These are phyloP conservation scores for Galerina marginata DNA, from an alignment of 768 basidiomycete species.

Conservation along the genomic window DNA sequence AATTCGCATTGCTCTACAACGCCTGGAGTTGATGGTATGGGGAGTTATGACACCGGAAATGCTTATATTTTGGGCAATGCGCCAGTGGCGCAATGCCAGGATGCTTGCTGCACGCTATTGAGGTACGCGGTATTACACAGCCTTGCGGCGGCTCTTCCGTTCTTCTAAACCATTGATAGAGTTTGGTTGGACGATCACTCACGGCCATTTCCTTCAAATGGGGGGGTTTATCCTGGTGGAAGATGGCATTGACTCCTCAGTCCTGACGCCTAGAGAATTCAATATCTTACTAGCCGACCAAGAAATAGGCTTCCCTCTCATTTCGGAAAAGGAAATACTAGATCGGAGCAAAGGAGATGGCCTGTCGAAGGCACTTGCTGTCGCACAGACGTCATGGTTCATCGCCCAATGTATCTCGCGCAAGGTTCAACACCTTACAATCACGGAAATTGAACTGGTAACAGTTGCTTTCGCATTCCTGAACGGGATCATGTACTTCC, in stretches of 20 bases:
- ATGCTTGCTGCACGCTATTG: neutral
- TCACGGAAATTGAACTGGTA: slow-evolving; percentile 36
- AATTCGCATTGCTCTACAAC: neutral
- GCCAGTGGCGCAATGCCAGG: neutral
- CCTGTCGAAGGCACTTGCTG: slow-evolving; percentile 32
- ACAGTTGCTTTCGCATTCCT: slow-evolving; percentile 36
- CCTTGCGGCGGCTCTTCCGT: too few relatives aligned
- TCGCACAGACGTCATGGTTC: slow-evolving; percentile 38
- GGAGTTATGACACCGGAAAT: neutral
- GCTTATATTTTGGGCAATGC: slow-evolving; percentile 5
- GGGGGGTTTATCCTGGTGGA: slow-evolving; percentile 18
- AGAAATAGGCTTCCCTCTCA: neutral
- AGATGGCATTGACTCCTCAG: neutral
- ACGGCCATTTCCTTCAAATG: slow-evolving; percentile 19
- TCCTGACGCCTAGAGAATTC: neutral
- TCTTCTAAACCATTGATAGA: too few relatives aligned
- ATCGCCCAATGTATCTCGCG: slow-evolving; percentile 30
- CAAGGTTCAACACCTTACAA: slow-evolving; percentile 20
- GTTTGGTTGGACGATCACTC: slow-evolving; percentile 7
- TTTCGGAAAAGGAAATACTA: slow-evolving; percentile 5
- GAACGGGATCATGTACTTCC: slow-evolving; percentile 29
- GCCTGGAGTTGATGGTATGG: slow-evolving; percentile 1
- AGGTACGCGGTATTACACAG: neutral
- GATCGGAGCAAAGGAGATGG: slow-evolving; percentile 25
- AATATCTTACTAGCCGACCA: neutral